A percentile compares a stretch with the other conserved stretches of the same genome.
These are phyloP conservation scores for Geum urbanum DNA, from an alignment of 306 rosid genomes.

Conservation along the genomic window DNA sequence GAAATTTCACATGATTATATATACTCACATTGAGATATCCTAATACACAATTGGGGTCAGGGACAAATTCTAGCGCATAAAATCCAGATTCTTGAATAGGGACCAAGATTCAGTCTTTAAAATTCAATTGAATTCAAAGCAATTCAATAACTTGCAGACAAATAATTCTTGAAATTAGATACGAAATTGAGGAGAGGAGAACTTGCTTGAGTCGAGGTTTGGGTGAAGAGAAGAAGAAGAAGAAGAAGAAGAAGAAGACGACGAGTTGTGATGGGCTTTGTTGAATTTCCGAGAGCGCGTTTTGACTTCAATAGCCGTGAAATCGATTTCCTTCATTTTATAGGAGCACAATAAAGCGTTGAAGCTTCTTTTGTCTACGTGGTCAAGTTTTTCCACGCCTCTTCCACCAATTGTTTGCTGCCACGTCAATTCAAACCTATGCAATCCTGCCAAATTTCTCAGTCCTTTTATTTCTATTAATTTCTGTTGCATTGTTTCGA, in stretches of 20 bases:
- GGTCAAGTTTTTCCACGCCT: slow-evolving; percentile 11
- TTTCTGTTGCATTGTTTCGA: too few relatives aligned
- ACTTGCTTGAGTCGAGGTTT: slow-evolving; percentile 27
- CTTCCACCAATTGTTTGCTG: slow-evolving; percentile 8
- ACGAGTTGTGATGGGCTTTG: background rate
- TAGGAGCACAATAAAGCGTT: too few relatives aligned
- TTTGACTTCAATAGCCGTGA: background rate
- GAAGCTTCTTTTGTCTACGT: background rate
- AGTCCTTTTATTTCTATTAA: too few relatives aligned
- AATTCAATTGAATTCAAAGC: too few relatives aligned
- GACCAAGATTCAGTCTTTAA: background rate
- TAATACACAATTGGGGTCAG: background rate
- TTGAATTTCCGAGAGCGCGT: background rate
- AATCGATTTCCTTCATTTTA: background rate
- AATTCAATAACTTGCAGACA: too few relatives aligned
- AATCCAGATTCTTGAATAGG: background rate
- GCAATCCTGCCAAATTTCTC: background rate
- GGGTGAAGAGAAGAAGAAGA: background rate
- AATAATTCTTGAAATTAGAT: background rate
- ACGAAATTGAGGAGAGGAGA: slow-evolving; percentile 10
- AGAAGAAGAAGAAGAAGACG: background rate
- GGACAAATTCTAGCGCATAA: background rate
- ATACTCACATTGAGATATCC: background rate
- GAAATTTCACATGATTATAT: background rate
- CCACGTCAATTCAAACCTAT: slow-evolving; percentile 12